Conservation (phyloP, 2,329 filamentous ascomycete genomes). For the Pyricularia sp. region DNA sequence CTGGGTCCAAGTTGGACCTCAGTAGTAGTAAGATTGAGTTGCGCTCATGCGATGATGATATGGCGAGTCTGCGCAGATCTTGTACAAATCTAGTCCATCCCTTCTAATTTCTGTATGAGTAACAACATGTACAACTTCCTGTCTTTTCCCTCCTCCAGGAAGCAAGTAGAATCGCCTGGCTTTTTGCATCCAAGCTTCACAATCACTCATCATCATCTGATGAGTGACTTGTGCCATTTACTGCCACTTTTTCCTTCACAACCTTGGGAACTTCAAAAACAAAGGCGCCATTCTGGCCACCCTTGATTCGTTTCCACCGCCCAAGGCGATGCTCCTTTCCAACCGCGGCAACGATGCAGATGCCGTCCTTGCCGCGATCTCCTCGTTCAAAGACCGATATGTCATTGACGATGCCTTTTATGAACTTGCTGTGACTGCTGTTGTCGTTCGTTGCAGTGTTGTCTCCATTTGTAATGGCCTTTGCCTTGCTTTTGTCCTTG, state of each 20-base stretch:
- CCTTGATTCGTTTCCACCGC: constrained; percentile 55
- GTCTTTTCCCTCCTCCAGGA: background rate
- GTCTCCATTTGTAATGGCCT: background rate
- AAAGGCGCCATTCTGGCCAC: constrained; percentile 69
- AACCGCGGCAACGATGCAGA: constrained; percentile 76
- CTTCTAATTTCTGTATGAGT: background rate
- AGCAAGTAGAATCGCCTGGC: background rate
- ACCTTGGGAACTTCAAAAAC: constrained; percentile 66
- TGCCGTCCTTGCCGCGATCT: constrained; percentile 58
- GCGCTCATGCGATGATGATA: background rate
- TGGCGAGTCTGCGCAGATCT: background rate
- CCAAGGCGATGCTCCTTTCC: constrained; percentile 80
- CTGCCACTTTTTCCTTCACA: constrained; percentile 7
- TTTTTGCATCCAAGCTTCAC: background rate
- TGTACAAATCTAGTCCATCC: background rate
- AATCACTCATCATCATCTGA: background rate
- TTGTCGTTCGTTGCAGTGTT: background rate
- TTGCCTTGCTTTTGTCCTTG: constrained; percentile 9
- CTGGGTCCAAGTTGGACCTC: background rate
- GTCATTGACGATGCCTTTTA: constrained; percentile 76
- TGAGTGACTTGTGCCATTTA: background rate
- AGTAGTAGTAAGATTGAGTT: background rate
- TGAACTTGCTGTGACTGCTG: constrained; percentile 12
- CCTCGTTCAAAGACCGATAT: constrained; percentile 79
- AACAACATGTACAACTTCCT: background rate